A percentile compares a stretch with the other conserved stretches of the same genome.
phyloP scores from a whole-genome alignment of 2,329 filamentous ascomycete genomes.

The Fusarium sp. region DNA sequence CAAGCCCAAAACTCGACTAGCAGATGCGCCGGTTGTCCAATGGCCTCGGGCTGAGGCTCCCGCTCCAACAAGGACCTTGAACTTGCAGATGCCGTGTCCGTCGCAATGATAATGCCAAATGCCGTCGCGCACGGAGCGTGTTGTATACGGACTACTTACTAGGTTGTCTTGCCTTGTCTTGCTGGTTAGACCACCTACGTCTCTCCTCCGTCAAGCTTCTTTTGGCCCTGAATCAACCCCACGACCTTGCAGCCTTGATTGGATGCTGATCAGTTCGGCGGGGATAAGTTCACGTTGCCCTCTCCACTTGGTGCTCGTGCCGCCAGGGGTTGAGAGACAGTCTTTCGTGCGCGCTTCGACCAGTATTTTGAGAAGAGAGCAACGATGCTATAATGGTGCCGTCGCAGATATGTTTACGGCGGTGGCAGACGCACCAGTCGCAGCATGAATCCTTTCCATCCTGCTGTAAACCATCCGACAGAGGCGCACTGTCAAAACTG shows the following conservation, averaged over 20 bases:
- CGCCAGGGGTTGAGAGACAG: neutral
- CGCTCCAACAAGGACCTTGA: slow-evolving; percentile 3
- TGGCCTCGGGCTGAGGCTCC: neutral
- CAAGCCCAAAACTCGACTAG: slow-evolving; percentile 4
- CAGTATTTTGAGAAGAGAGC: neutral
- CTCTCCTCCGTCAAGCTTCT: neutral
- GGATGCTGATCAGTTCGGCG: neutral
- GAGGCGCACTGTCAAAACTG: slow-evolving; percentile 4
- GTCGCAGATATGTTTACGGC: neutral
- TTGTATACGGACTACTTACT: neutral
- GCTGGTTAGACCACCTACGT: neutral
- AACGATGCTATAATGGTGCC: neutral
- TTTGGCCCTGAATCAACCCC: neutral
- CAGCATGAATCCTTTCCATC: neutral
- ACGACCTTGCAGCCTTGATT: slow-evolving; percentile 13
- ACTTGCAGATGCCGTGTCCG: slow-evolving; percentile 3
- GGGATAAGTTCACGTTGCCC: slow-evolving; percentile 5
- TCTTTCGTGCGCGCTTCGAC: neutral
- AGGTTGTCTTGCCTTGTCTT: neutral
- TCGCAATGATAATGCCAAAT: neutral
- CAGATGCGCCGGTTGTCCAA: neutral
- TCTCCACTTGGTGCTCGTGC: neutral
- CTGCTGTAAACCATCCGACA: neutral
- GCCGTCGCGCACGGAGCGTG: slow-evolving; percentile 8
- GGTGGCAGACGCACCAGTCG: neutral